Base-by-base conservation (phyloP, 148 eudicot genomes). In the Diospyros kaki region DNA sequence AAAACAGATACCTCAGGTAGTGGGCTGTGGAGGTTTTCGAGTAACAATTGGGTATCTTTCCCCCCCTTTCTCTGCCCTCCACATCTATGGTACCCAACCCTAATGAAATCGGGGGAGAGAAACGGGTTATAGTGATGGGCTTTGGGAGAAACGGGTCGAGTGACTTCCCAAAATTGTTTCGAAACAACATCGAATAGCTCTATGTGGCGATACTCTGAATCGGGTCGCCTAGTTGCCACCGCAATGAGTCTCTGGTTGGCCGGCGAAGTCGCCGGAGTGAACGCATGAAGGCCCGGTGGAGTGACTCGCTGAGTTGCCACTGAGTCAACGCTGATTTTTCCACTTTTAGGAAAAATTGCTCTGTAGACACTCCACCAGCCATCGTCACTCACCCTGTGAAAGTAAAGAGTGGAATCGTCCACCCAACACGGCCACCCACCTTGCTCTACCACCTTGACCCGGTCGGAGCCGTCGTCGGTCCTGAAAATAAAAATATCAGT, bases 391-490 rank as follows among this genome's bases (percentile, higher is more conserved):
- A 12, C 46, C 58, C 44, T 28, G 28, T 28, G 28, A 28, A 28
- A 28, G 28, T 28, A 28, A 0, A 28, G 28, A 28, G 28, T 28
- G 75, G 76, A 68, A 28, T 93, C 97, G 18, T 90, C 90, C 1
- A 79, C 89, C 97, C 97, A 93, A 50, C 86, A 71, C 73, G 97
- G 97, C 97, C 97, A 93, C 45, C 97, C 97, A 6, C 95, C 95
- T 55, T 80, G 89, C 68, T 90, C 90, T 12, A 84, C 89, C 8
- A 87, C 73, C 72, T 87, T 90, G 55, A 90, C 95, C 28, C 28
- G 28, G 28, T 28, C 28, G 28, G 28, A 28, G 28, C 28, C 28
- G 28, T 28, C 28, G 28, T 60, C 97, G 93, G 7, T 51, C 45
- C 61, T 28, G 28, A 28, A 28, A 28, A 28, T 28, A 28, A 28